phyloP scores from a whole-genome alignment of 108 stramenopile genomes.

The Parmales sp. region DNA sequence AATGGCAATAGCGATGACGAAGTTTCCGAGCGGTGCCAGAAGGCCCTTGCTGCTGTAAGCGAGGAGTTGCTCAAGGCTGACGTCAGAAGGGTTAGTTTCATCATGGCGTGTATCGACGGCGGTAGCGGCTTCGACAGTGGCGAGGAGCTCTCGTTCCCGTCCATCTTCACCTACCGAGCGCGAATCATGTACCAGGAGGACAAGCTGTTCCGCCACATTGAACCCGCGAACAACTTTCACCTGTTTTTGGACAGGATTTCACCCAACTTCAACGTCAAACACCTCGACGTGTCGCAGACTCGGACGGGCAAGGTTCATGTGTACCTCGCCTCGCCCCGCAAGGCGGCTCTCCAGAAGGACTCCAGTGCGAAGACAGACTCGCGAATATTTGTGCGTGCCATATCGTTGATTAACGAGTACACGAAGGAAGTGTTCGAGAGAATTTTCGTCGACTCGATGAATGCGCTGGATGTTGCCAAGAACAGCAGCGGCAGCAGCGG shows the following conservation, averaged over 20 bases:
- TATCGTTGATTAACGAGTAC: constrained; percentile 68
- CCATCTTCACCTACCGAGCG: constrained; percentile 85
- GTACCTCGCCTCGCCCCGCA: constrained; percentile 75
- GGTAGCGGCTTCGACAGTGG: background rate
- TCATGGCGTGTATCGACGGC: constrained; percentile 32
- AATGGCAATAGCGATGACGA: constrained; percentile 40
- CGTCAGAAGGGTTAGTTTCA: constrained; percentile 66
- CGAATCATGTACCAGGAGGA: constrained; percentile 73
- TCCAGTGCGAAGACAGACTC: constrained; percentile 48
- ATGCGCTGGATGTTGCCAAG: constrained; percentile 68
- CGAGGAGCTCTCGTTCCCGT: constrained; percentile 50
- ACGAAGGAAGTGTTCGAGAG: constrained; percentile 67
- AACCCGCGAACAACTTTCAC: constrained; percentile 78
- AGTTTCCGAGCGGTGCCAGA: constrained; percentile 38
- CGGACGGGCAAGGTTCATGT: constrained; percentile 79
- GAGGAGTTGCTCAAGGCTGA: constrained; percentile 50
- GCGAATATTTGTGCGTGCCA: constrained; percentile 66
- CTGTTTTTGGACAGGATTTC: constrained; percentile 76
- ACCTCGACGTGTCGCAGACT: constrained; percentile 61
- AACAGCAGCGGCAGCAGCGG: constrained; percentile 21
- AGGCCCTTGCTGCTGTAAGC: constrained; percentile 31
- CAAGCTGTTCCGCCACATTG: constrained; percentile 78
- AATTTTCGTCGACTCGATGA: constrained; percentile 84
- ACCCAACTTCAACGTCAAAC: constrained; percentile 73
- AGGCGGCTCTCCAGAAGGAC: constrained; percentile 60